A percentile compares a stretch with the other conserved stretches of the same genome.
Evolutionary conservation across 106 monocot genomes (phyloP).

Genomic region (Phalaenopsis aphrodite): DNA sequence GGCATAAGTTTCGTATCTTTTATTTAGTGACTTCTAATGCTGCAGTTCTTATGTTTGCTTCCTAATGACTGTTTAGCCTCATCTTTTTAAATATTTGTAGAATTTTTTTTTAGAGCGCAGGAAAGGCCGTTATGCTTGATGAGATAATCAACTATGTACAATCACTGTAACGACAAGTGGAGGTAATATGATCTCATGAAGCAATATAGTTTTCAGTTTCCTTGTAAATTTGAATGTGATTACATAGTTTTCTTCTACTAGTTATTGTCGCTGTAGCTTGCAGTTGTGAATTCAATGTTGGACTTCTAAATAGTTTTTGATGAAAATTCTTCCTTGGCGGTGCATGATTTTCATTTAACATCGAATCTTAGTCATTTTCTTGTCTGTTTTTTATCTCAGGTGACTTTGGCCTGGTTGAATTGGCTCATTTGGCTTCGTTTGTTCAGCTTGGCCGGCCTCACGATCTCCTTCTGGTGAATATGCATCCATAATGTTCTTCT

Average conservation of each 20-base stretch:
- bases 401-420: too few relatives aligned
- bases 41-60: background rate
- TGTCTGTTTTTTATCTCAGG: too few relatives aligned
- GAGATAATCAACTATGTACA: slow-evolving; percentile 92
- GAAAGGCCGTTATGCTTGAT: slow-evolving; percentile 86
- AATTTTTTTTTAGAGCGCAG: slow-evolving; percentile 39
- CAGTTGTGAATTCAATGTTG: slow-evolving; percentile 38
- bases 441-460: too few relatives aligned
- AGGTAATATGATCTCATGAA: slow-evolving; percentile 24
- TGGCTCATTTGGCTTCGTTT: too few relatives aligned
- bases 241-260: slow-evolving; percentile 7
- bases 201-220: background rate
- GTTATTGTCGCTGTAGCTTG: slow-evolving; percentile 60
- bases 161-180: slow-evolving; percentile 71
- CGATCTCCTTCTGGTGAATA: too few relatives aligned
- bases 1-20: too few relatives aligned
- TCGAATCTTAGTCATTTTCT: too few relatives aligned
- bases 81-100: background rate
- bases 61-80: background rate
- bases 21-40: background rate
- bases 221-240: background rate
- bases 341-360: too few relatives aligned
- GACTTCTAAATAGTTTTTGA: slow-evolving; percentile 5
- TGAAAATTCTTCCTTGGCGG: too few relatives aligned
- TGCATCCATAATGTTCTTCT: too few relatives aligned